These are phyloP conservation scores for Saturnispora diversa DNA, from an alignment of 805 yeast species.

Conservation along the genomic window DNA sequence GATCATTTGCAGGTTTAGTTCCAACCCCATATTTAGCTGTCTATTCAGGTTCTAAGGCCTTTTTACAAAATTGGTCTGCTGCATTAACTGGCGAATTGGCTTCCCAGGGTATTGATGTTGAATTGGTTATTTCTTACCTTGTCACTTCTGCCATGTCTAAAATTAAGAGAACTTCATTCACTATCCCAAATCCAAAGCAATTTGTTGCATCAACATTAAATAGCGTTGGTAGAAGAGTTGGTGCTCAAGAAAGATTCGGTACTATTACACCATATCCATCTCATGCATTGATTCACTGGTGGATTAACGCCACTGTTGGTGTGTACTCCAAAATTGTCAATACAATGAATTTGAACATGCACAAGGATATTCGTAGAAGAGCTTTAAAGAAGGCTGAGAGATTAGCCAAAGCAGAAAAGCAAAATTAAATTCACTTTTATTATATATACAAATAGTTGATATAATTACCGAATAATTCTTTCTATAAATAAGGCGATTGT, in stretches of 20 bases:
- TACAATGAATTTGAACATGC: slow-evolving; percentile 63
- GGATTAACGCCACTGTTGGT: slow-evolving; percentile 71
- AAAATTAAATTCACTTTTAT: neutral
- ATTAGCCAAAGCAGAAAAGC: slow-evolving; percentile 22
- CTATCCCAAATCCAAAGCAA: slow-evolving; percentile 73
- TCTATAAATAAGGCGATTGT: no score
- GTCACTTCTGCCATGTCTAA: slow-evolving; percentile 96
- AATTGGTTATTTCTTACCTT: slow-evolving; percentile 75
- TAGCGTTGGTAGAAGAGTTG: slow-evolving; percentile 73
- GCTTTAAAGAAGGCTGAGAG: slow-evolving; percentile 71
- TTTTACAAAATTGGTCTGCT: slow-evolving; percentile 86
- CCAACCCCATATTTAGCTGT: slow-evolving; percentile 91
- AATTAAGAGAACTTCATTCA: slow-evolving; percentile 62
- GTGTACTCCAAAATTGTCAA: slow-evolving; percentile 69
- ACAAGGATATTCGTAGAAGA: slow-evolving; percentile 67
- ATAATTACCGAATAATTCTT: no score
- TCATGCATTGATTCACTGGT: slow-evolving; percentile 88
- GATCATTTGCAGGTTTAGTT: slow-evolving; percentile 89
- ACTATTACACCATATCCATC: slow-evolving; percentile 89
- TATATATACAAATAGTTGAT: neutral
- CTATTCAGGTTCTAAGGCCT: slow-evolving; percentile 94
- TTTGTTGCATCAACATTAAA: slow-evolving; percentile 71
- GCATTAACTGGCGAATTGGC: slow-evolving; percentile 82
- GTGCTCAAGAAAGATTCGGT: slow-evolving; percentile 85
- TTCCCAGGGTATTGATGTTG: slow-evolving; percentile 69